phyloP scores from a whole-genome alignment of 1,139 yeast genomes.

The Geotrichum aggregatum region DNA sequence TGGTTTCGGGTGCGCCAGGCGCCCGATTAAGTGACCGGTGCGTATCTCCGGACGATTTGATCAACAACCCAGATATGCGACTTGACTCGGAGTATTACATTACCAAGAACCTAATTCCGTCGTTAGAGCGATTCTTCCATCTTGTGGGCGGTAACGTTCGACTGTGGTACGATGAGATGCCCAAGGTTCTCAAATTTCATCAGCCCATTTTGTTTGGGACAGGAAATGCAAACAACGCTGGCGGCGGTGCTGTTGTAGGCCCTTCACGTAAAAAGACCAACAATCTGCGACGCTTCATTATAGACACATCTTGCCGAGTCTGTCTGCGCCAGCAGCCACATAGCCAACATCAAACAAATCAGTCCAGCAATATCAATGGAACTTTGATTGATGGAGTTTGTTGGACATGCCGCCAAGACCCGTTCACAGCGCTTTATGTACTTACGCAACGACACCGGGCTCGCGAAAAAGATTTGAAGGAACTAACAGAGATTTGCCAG shows the following conservation, averaged over 20 bases:
- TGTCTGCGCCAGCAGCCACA: slow-evolving; percentile 23
- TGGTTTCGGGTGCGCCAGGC: slow-evolving; percentile 61
- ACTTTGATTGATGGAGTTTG: slow-evolving; percentile 23
- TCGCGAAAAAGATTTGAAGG: slow-evolving; percentile 28
- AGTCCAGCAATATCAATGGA: neutral
- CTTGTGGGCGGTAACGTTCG: slow-evolving; percentile 75
- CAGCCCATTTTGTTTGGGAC: slow-evolving; percentile 10
- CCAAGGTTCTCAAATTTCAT: slow-evolving; percentile 39
- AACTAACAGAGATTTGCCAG: slow-evolving; percentile 35
- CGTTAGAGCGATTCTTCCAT: slow-evolving; percentile 77
- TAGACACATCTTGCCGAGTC: slow-evolving; percentile 29
- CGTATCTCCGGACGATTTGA: slow-evolving; percentile 68
- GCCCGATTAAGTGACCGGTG: slow-evolving; percentile 73
- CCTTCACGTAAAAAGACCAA: slow-evolving; percentile 6
- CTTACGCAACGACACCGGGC: slow-evolving; percentile 25
- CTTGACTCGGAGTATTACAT: slow-evolving; percentile 85
- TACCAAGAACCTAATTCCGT: slow-evolving; percentile 77
- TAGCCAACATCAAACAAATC: neutral
- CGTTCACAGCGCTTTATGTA: slow-evolving; percentile 22
- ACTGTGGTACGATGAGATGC: slow-evolving; percentile 75
- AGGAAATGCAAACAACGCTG: slow-evolving; percentile 11
- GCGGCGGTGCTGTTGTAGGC: slow-evolving; percentile 6
- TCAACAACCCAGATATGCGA: slow-evolving; percentile 41
- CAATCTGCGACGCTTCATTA: slow-evolving; percentile 28
- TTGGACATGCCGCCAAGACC: slow-evolving; percentile 22